Percentiles rank a stretch among this genome's conserved stretches.
Evolutionary conservation across 2,329 filamentous ascomycete genomes (phyloP).

Genomic region (Aureobasidium musti): DNA sequence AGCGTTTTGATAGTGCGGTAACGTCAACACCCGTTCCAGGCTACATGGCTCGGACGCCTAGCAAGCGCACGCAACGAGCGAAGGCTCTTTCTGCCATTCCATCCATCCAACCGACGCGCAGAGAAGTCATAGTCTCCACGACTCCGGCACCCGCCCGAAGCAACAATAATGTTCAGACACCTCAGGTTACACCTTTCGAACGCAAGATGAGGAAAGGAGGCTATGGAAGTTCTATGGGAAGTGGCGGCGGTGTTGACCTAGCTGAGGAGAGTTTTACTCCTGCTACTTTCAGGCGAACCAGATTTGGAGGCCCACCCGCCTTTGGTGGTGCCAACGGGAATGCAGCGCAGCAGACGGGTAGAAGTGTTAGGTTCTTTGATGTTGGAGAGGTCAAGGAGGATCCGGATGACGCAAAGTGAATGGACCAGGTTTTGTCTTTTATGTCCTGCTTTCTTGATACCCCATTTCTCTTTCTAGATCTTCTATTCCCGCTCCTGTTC

Average conservation of each 20-base stretch:
- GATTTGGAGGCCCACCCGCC: slow-evolving; percentile 31
- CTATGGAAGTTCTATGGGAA: slow-evolving; percentile 24
- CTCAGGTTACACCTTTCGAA: slow-evolving; percentile 45
- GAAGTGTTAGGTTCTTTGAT: slow-evolving; percentile 36
- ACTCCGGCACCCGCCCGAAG: slow-evolving; percentile 36
- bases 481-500: not conserved
- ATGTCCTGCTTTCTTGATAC: not conserved
- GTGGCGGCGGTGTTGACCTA: slow-evolving; percentile 16
- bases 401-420: not conserved
- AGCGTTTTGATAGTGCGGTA: slow-evolving; percentile 3
- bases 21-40: slow-evolving; percentile 36
- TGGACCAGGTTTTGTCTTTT: not conserved
- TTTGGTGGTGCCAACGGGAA: slow-evolving; percentile 33
- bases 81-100: slow-evolving; percentile 35
- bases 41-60: slow-evolving; percentile 51
- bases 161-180: slow-evolving; percentile 36
- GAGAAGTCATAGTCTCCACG: slow-evolving; percentile 31
- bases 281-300: slow-evolving; percentile 25
- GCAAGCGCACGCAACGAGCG: slow-evolving; percentile 44
- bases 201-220: slow-evolving; percentile 43
- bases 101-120: not conserved
- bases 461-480: not conserved
- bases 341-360: slow-evolving; percentile 31
- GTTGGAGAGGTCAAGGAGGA: not conserved
- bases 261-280: slow-evolving; percentile 29